These are phyloP conservation scores for Microbotryum violaceum DNA, from an alignment of 1,284 basidiomycete genomes.

Conservation along the genomic window DNA sequence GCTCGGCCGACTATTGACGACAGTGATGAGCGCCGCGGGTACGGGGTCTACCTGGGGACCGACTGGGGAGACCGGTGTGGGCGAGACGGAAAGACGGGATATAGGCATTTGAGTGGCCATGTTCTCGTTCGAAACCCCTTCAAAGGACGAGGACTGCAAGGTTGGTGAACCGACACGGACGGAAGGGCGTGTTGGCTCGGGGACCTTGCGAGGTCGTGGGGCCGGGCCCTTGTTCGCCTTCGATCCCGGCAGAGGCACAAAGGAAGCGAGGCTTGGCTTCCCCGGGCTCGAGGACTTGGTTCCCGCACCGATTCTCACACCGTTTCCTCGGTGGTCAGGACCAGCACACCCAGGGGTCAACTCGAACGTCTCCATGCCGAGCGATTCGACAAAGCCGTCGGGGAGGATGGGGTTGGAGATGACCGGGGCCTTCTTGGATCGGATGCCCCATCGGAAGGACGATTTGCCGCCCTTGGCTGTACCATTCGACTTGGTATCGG, in stretches of 20 bases:
- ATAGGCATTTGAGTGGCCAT: background rate
- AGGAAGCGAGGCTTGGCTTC: background rate
- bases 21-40: background rate
- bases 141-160: background rate
- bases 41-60: background rate
- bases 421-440: constrained; percentile 12
- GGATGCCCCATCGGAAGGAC: constrained; percentile 6
- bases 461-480: constrained; percentile 3
- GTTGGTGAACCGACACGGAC: background rate
- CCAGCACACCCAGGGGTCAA: constrained; percentile 19
- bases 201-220: background rate
- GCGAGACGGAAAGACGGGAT: background rate
- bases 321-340: constrained; percentile 4
- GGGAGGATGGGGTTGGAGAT: constrained; percentile 31
- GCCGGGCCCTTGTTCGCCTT: background rate
- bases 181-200: background rate
- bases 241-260: background rate
- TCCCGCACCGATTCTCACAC: background rate
- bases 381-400: constrained; percentile 28
- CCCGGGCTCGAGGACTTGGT: background rate
- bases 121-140: background rate
- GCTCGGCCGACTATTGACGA: background rate
- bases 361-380: constrained; percentile 30
- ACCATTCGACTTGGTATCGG: no score
- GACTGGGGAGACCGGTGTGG: background rate